Base-by-base conservation (phyloP, 2,329 filamentous ascomycete species). In the Nigrospora sphaerica region DNA sequence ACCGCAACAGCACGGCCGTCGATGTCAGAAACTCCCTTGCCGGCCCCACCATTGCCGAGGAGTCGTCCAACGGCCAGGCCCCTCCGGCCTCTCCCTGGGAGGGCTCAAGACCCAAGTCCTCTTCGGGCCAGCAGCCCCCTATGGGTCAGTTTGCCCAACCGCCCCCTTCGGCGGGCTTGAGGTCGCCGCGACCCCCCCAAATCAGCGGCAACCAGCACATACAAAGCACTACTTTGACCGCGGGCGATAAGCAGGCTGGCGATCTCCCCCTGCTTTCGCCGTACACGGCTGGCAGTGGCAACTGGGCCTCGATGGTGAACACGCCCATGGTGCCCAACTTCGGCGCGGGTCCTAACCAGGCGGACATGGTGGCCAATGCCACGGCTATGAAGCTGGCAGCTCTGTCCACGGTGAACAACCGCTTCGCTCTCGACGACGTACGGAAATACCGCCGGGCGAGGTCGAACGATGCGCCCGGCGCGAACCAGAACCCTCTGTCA, bases 351-450 rank as follows among this genome's bases (percentile, higher is more conserved):
- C 74, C 73, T 40, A 83, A 78, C 46, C 91, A 96, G 64, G 91
- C 90, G 14, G 93, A 98, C 61, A 97, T 97, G 92, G 86, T 98
- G 48, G 93, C 93, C 49, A 98, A 97, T 62, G 93, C 93, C 23
- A 97, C 93, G 14, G 93, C 93, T 18, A 98, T 98, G 93, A 98
- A 98, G 67, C 79, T 98, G 44, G 93, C 93, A 39, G 93, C 93
- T 16, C 75, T 98, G 39, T 97, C 92, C 6, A 98, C 93, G 3
- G 93, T 98, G 42, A 98, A 97, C 73, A 98, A 97, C 66, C 87
- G 93, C 37, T 95, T 98, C 59, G 91, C 93, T 44, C 76, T 98
- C 49, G 93, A 98, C 59, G 93, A 98, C 64, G 92, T 95, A 51
- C 88, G 91, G 61, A 97, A 97, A 70, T 97, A 93, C 68, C 88